Evolutionary conservation across 2,329 filamentous ascomycete species (phyloP).

Genomic region (Colletotrichum theobromicola): DNA sequence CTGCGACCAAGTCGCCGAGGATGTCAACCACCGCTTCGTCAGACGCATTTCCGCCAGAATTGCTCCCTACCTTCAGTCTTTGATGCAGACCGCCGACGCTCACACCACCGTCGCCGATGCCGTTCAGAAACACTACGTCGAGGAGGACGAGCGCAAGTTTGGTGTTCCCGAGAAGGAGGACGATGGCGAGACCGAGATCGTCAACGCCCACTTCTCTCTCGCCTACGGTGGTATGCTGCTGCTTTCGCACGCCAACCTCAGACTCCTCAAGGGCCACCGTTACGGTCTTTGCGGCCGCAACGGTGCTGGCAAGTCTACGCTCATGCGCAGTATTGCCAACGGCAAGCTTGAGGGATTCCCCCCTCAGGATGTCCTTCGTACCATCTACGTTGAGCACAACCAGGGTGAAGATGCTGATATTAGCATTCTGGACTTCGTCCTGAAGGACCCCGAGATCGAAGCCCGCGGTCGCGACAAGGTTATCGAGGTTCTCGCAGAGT

Average conservation of each 20-base stretch:
- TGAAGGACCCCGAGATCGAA: slow-evolving; percentile 86
- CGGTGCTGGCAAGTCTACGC: slow-evolving; percentile 97
- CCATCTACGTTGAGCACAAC: slow-evolving; percentile 99
- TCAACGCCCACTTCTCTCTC: slow-evolving; percentile 96
- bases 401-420: slow-evolving; percentile 97
- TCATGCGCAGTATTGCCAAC: slow-evolving; percentile 95
- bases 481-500: slow-evolving; percentile 81
- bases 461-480: slow-evolving; percentile 82
- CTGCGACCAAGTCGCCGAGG: slow-evolving; percentile 83
- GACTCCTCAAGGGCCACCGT: slow-evolving; percentile 92
- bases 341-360: slow-evolving; percentile 98
- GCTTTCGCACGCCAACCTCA: slow-evolving; percentile 93
- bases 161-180: slow-evolving; percentile 86
- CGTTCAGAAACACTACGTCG: slow-evolving; percentile 79
- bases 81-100: slow-evolving; percentile 68
- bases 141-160: slow-evolving; percentile 86
- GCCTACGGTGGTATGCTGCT: slow-evolving; percentile 98
- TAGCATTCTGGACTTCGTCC: slow-evolving; percentile 91
- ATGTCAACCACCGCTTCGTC: slow-evolving; percentile 82
- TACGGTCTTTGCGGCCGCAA: slow-evolving; percentile 98
- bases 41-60: slow-evolving; percentile 73
- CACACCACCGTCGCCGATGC: slow-evolving; percentile 70
- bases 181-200: slow-evolving; percentile 92
- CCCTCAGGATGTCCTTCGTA: slow-evolving; percentile 87
- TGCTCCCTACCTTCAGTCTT: slow-evolving; percentile 74